phyloP scores from a whole-genome alignment of 2,329 filamentous ascomycete genomes.

The Chrysoporthe puriensis region DNA sequence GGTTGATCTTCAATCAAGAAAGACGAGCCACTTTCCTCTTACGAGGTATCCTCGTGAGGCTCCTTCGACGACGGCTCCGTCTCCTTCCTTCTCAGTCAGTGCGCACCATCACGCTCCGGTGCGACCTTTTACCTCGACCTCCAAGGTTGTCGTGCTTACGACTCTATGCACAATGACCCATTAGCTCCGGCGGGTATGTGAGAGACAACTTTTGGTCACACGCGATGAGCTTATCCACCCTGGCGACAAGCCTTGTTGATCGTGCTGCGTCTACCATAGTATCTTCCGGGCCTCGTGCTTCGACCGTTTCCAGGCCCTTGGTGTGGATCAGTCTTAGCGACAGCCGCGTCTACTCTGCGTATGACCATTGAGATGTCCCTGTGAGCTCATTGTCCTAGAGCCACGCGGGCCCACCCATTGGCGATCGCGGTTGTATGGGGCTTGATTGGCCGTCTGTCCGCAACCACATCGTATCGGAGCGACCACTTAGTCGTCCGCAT shows the following conservation, averaged over 20 bases:
- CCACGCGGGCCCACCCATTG: conserved; percentile 16
- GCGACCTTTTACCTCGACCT: conserved; percentile 18
- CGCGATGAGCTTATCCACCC: conserved; percentile 2
- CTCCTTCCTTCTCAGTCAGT: neutral
- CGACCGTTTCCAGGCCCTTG: neutral
- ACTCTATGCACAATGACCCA: conserved; percentile 32
- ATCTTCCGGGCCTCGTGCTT: conserved; percentile 5
- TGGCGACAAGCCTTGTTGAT: neutral
- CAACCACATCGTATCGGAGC: conserved; percentile 2
- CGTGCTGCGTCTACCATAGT: neutral
- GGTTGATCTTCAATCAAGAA: neutral
- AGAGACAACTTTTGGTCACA: conserved; percentile 28
- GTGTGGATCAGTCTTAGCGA: neutral
- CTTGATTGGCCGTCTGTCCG: conserved; percentile 13
- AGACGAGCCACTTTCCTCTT: neutral
- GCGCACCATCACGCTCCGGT: conserved; percentile 11
- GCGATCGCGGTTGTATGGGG: neutral
- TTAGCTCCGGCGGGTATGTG: conserved; percentile 38
- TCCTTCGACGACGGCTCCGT: neutral
- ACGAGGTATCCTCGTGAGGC: neutral
- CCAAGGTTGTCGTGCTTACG: conserved; percentile 2
- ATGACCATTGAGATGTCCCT: conserved; percentile 6
- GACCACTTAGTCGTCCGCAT: neutral
- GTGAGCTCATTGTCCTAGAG: conserved; percentile 6
- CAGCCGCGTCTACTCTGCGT: conserved; percentile 12